Conservation (phyloP, 2,329 filamentous ascomycete species). For the Colletotrichum kahawae region DNA sequence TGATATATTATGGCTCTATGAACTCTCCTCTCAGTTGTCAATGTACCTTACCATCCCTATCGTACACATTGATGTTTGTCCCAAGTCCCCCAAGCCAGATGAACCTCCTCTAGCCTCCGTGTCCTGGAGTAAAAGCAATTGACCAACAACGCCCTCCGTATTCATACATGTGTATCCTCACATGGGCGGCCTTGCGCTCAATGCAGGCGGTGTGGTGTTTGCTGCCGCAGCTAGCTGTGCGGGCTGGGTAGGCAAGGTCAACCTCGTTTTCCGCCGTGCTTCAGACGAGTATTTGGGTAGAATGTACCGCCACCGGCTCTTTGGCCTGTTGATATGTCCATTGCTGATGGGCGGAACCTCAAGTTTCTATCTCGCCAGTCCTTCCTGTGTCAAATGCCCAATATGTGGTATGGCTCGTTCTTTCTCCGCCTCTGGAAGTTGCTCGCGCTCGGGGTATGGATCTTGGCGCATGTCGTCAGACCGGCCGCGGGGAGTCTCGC, state of each 20-base stretch:
- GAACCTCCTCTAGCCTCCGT: neutral
- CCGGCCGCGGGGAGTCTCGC: neutral
- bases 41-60: neutral
- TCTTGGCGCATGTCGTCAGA: neutral
- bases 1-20: neutral
- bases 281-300: neutral
- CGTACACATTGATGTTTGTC: neutral
- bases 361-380: conserved; percentile 9
- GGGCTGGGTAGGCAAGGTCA: neutral
- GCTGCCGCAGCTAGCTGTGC: neutral
- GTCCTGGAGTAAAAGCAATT: neutral
- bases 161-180: neutral
- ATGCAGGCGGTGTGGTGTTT: neutral
- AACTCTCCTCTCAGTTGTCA: neutral
- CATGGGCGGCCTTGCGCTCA: neutral
- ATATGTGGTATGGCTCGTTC: conserved; percentile 9
- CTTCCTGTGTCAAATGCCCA: conserved; percentile 11
- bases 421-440: neutral
- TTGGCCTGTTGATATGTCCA: neutral
- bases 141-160: neutral
- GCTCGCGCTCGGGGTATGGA: neutral
- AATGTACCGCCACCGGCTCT: neutral
- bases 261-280: too few species aligned
- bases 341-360: neutral
- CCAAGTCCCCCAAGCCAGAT: neutral